Evolutionary conservation across 2,329 filamentous ascomycete genomes (phyloP), one percentile per base, ranked within the genome.

Genomic region (Didymella glomerata): DNA sequence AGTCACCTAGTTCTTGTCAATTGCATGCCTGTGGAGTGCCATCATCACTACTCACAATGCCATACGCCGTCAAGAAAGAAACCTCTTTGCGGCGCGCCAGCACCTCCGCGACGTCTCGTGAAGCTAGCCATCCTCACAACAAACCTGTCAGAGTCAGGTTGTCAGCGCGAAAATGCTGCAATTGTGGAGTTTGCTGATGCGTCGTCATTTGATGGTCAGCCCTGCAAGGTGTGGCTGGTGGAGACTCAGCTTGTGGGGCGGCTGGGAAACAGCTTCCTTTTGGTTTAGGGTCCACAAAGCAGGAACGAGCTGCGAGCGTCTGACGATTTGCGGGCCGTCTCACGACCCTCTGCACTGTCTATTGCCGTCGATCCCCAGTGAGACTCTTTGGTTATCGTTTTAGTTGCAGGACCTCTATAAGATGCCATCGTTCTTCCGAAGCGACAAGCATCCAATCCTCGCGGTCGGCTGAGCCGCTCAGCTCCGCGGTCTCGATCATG

Each of bases 1-100:
- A 88, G 66, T 88, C 83, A 72, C 82, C 81, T 82, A 13, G 13
- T 9, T 11, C 9, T 25, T 11, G 57, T 71, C 51, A 71, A 65
- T 48, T 28, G 30, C 41, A 42, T 30, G 16, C 16, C 32, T 28
- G 10, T 3, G 20, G 7, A 36, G 7, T 30, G 36, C 25, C 38
- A 14, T 25, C 28, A 25, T n/a, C n/a, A 49, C 42, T 13, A 45
- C 64, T 51, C 60, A 72, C 70, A 74, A 22, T 68, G 61, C 73
- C 71, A 74, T 20, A 67, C 60, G 16, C 69, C 68, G n/a, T 71
- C 63, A 3, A 62, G 22, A 30, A 74, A 69, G 24, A 63, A 51
- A 10, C 69, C 71, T 52, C 58, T 64, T 7, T 53, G 61, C 13
- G 63, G 25, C 20, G 52, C 63, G 24, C 60, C 61, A 27, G 42